Base-by-base conservation (phyloP, 208 protist genomes). In the Leishmania guyanensis region DNA sequence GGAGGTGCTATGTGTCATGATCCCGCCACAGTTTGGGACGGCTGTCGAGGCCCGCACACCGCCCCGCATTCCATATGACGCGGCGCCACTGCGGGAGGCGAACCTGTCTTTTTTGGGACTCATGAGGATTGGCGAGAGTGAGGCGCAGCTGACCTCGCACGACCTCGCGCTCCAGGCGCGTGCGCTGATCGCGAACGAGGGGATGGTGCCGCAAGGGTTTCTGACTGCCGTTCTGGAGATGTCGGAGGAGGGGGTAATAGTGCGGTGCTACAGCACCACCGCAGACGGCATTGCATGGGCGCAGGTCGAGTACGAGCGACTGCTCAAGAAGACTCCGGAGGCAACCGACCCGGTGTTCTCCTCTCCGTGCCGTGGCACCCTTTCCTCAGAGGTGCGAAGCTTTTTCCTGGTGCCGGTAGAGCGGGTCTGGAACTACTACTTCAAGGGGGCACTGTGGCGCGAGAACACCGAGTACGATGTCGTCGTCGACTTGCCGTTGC, bases 391-490 rank as follows among this genome's bases (percentile, higher is more conserved):
- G 68, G 82, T 89, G 16, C 85, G 91, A 26, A 90, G 93, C 12
- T 98, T 98, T 77, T 96, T 96, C 77, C 78, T 97, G 20, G 91
- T 96, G 22, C 95, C 95, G 5, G 78, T 75, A 3, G 91, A 92
- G 71, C 88, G 88, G 16, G 80, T 78, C 72, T 98, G 95, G 93
- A 98, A 98, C 84, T 95, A 96, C 86, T 90, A 88, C 76, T 98
- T 98, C 85, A 90, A 88, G n/a, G 92, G 92, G 16, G 89, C 92
- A 39, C 70, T 90, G 48, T 97, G 93, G 93, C 89, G 89, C 80
- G 92, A 97, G 65, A 86, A 84, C 58, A 91, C 83, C 58, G 89
- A 92, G 77, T 98, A 93, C 83, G 91, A 97, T 54, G 92, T 97
- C 17, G 81, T 78, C 22, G 92, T 92, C 20, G 93, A 95, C 64